These are phyloP conservation scores for Leucosporidium scottii DNA, from an alignment of 768 basidiomycete genomes.

Conservation along the genomic window DNA sequence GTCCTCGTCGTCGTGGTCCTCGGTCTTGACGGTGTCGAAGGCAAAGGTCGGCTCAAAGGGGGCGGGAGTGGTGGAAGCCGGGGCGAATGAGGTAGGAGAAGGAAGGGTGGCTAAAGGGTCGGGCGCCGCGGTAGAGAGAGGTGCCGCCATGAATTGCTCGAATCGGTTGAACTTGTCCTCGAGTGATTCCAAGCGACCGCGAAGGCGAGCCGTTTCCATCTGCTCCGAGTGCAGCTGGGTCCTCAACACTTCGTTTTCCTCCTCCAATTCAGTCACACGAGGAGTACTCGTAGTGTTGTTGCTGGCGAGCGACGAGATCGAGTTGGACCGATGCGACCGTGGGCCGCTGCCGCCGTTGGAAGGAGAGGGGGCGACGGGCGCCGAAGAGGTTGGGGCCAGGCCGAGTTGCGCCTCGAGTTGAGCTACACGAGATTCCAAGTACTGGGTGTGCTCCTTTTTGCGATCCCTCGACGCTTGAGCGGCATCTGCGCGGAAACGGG, in stretches of 20 bases:
- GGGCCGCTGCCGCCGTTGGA: neutral
- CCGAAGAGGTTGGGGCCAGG: neutral
- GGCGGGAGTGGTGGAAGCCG: constrained; percentile 6
- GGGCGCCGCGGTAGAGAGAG: neutral
- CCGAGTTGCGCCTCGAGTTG: constrained; percentile 23
- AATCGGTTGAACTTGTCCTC: constrained; percentile 15
- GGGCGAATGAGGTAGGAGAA: neutral
- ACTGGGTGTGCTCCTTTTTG: constrained; percentile 27
- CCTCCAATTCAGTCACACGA: constrained; percentile 22
- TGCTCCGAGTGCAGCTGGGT: constrained; percentile 28
- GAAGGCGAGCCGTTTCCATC: constrained; percentile 12
- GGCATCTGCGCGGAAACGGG: constrained; percentile 18
- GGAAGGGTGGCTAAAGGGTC: neutral
- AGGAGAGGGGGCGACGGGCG: neutral
- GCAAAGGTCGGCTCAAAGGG: constrained; percentile 27
- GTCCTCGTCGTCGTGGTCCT: neutral
- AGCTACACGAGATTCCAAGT: constrained; percentile 17
- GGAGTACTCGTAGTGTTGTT: neutral
- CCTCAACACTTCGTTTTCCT: constrained; percentile 25
- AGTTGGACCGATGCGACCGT: neutral
- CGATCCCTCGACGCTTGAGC: constrained; percentile 32
- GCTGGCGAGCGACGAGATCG: neutral
- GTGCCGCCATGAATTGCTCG: neutral
- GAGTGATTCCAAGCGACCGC: constrained; percentile 7
- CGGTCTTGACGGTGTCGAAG: constrained; percentile 13